Evolutionary conservation across 306 rosid species (phyloP).

Genomic region (Hylodesmum podocarpum): DNA sequence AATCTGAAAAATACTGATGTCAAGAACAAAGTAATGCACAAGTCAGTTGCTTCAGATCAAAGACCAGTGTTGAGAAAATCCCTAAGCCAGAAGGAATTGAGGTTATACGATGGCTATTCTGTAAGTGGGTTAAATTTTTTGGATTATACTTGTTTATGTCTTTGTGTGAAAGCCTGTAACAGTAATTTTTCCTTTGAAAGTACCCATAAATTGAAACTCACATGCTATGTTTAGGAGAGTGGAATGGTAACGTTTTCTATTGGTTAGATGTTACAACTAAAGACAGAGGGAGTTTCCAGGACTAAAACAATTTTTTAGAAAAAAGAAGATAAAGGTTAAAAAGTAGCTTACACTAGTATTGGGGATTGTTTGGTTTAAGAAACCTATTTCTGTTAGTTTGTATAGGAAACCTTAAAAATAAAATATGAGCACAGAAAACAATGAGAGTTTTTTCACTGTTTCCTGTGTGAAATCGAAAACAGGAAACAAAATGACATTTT

Average conservation of each 20-base stretch:
- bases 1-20: constrained; percentile 46
- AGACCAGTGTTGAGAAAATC: constrained; percentile 69
- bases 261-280: neutral
- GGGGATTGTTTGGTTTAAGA: neutral
- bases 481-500: neutral
- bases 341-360: neutral
- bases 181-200: neutral
- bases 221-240: neutral
- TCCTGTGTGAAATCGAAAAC: neutral
- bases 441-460: neutral
- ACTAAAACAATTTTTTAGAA: neutral
- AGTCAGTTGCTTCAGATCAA: constrained; percentile 57
- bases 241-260: neutral
- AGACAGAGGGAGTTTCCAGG: neutral
- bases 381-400: neutral
- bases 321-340: neutral
- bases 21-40: constrained; percentile 48
- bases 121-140: constrained; percentile 49
- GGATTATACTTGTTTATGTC: constrained; percentile 19
- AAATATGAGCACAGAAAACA: neutral
- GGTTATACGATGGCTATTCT: constrained; percentile 79
- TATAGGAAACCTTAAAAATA: neutral
- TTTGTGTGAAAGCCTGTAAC: neutral
- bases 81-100: constrained; percentile 75
- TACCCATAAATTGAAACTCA: constrained; percentile 4